These are phyloP conservation scores for Eucalyptus sp. DNA, from an alignment of 345 rosid species.

Conservation along the genomic window DNA sequence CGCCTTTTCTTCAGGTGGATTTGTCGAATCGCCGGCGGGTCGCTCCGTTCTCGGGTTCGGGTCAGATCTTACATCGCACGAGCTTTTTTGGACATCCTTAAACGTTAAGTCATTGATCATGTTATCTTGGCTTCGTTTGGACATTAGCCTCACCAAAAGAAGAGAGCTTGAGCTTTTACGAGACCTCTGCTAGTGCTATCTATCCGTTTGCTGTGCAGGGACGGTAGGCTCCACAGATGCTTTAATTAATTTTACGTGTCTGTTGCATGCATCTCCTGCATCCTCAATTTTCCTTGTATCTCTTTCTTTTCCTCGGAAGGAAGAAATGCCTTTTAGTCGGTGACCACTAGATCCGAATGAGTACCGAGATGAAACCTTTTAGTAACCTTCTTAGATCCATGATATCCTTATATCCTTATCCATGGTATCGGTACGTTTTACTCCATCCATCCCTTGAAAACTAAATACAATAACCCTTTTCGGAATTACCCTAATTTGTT, in stretches of 20 bases:
- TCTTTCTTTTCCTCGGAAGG: too few relatives aligned
- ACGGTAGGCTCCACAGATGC: neutral
- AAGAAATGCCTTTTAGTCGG: neutral
- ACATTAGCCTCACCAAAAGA: neutral
- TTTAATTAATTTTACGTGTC: neutral
- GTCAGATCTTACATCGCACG: neutral
- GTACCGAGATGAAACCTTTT: neutral
- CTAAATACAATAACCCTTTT: neutral
- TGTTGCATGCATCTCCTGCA: too few relatives aligned
- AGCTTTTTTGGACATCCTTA: neutral
- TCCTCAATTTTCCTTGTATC: neutral
- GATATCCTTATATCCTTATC: neutral
- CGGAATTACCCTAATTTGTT: fast-evolving
- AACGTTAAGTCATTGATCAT: neutral
- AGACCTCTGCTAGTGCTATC: neutral
- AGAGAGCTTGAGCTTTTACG: neutral
- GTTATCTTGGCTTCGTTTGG: neutral
- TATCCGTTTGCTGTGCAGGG: neutral
- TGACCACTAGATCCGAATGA: neutral
- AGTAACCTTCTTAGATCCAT: neutral
- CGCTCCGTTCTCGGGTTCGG: neutral
- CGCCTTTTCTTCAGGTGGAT: neutral
- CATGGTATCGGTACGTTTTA: neutral
- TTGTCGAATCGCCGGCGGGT: neutral
- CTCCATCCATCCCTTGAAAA: neutral